Base-by-base conservation (phyloP, 805 yeast species). In the Candida tibetensis region DNA sequence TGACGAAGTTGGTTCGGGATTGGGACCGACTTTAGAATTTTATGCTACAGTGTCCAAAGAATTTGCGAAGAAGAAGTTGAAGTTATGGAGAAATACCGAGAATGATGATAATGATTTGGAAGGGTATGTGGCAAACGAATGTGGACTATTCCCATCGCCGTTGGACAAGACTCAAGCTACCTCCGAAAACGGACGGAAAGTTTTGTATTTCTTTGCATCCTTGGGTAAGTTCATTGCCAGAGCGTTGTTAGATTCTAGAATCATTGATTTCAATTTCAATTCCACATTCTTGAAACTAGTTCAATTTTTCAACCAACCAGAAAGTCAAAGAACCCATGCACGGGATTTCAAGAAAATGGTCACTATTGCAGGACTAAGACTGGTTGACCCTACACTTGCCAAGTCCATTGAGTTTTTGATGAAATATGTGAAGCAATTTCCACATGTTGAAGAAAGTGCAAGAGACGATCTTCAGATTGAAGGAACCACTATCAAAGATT, bases 11-110 rank as follows among this genome's bases (percentile, higher is more conserved):
- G 99, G 98, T n/a, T 82, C 96, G 0, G 99, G 99, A 0, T 64
- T 89, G 31, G 99, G 99, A 0, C 99, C 99, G 3, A 91, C 99
- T 0, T 68, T 90, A 46, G 99, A 91, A 60, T 91, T 93, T 54
- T 91, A 88, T 53, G 80, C 97, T 0, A 67, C 72, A 12, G 88
- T 86, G 2, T 88, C 96, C 0, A 77, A 71, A 40, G 89, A 82
- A 45, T 88, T 91, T 56, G 66, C 83, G 1, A 71, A 66, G 46
- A 72, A 70, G 35, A 70, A 69, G 18, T 60, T 82, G 32, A 61
- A 60, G 6, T 66, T 93, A 66, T 91, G 98, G 98, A 72, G 95
- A 48, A 10, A 21, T 21, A 21, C 25, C 7, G 25, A 21, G 7
- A 21, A 10, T 10, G 46, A 60, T 37, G 53, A 53, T 18, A 58